Evolutionary conservation across 2,329 filamentous ascomycete species (phyloP).

Genomic region (Colletotrichum scovillei): DNA sequence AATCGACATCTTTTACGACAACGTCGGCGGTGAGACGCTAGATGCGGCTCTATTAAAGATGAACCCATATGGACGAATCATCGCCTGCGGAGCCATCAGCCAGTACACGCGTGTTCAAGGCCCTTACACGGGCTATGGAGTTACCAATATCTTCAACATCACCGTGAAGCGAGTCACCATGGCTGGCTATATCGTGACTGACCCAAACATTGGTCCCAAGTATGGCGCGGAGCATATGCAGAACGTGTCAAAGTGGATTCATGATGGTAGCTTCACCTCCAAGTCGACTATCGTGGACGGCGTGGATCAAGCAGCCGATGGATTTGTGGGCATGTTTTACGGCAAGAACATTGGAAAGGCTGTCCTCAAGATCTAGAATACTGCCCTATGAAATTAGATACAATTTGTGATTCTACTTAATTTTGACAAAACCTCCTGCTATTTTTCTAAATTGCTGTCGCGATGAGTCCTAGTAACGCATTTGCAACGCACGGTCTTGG

Average conservation of each 20-base stretch:
- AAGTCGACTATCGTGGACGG: constrained; percentile 76
- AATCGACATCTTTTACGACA: constrained; percentile 86
- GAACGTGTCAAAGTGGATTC: constrained; percentile 80
- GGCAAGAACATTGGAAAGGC: constrained; percentile 91
- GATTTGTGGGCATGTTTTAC: constrained; percentile 77
- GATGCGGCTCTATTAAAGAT: constrained; percentile 61
- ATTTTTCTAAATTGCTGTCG: no score
- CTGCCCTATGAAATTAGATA: no score
- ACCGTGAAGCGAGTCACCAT: constrained; percentile 76
- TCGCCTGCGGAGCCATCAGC: constrained; percentile 72
- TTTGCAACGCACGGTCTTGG: no score
- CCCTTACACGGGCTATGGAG: constrained; percentile 66
- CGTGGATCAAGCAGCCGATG: constrained; percentile 80
- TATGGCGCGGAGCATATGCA: constrained; percentile 79
- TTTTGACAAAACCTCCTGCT: no score
- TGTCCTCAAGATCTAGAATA: constrained; percentile 69
- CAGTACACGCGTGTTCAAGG: constrained; percentile 72
- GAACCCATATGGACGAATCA: constrained; percentile 75
- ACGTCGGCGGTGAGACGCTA: constrained; percentile 81
- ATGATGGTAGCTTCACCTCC: constrained; percentile 79
- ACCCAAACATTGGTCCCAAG: constrained; percentile 74
- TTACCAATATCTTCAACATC: constrained; percentile 73
- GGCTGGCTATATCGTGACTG: constrained; percentile 80
- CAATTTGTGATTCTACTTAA: no score
- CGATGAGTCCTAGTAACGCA: no score